Base-by-base conservation (phyloP, 2,329 filamentous ascomycete species). In the Madurella fahalii region DNA sequence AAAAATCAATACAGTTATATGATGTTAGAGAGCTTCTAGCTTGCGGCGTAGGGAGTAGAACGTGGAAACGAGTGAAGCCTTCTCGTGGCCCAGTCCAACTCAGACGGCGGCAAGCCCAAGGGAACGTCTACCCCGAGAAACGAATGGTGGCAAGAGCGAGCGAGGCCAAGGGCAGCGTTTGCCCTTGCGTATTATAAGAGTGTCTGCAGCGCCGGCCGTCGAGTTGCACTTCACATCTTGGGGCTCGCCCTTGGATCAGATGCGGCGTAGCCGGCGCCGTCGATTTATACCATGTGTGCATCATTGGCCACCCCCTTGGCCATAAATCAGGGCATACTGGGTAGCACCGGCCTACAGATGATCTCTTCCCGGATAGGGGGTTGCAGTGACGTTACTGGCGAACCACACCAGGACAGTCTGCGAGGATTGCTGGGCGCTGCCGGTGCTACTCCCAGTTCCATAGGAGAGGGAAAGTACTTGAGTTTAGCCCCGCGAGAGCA, bases 221-320 rank as follows among this genome's bases (percentile, higher is more conserved):
- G 31, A 47, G 31, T 39, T 15, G 45, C n/a, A 39, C 11, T 30
- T 47, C 17, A 43, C 40, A 43, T 20, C 16, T 11, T 11, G n/a
- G n/a, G 12, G 40, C 40, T 43, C 11, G 40, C 7, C 13, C 18
- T 5, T 25, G 17, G 18, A 31, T 44, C 42, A 44, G 18, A 18
- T 18, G 18, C 42, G 42, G 42, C 12, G 20, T 5, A 17, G 5
- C 13, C 42, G 34, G 34, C 34, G 34, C 9, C 13, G 34, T 11
- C 8, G 42, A 44, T 42, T 13, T 40, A n/a, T 17, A 17, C 34
- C 34, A 37, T 40, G 34, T 25, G 9, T 12, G n/a, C 18, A 16
- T 37, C 44, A 47, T 47, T 47, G 31, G 44, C 44, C 44, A 47
- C 44, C 31, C 44, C 44, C 44, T 47, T 34, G 25, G 25, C 25